Conservation (phyloP, 2,329 filamentous ascomycete genomes). For the Escovopsis sp. region DNA sequence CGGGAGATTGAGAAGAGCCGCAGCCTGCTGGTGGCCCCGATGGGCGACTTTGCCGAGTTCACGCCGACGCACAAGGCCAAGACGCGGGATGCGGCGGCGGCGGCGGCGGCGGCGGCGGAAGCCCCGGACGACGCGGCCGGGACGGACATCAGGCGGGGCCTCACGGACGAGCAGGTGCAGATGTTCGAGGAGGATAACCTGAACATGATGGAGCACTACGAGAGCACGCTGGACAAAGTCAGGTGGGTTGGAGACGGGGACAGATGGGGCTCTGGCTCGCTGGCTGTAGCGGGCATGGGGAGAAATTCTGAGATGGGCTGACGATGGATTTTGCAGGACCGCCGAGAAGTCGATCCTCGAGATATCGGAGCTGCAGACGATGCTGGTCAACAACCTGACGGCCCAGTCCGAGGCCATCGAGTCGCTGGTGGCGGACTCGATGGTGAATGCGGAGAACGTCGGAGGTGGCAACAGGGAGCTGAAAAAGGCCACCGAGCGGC, state of each 20-base stretch:
- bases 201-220: slow-evolving; percentile 84
- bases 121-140: no score
- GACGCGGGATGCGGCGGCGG: background rate
- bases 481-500: slow-evolving; percentile 61
- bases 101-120: background rate
- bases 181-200: slow-evolving; percentile 90
- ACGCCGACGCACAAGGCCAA: slow-evolving; percentile 8
- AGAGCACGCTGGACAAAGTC: slow-evolving; percentile 87
- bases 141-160: slow-evolving; percentile 27
- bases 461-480: slow-evolving; percentile 82
- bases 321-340: slow-evolving; percentile 36
- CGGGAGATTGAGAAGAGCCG: slow-evolving; percentile 81
- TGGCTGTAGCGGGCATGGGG: no score
- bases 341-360: slow-evolving; percentile 85
- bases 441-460: slow-evolving; percentile 71
- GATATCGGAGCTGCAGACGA: slow-evolving; percentile 82
- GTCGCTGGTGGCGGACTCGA: slow-evolving; percentile 72
- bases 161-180: slow-evolving; percentile 77
- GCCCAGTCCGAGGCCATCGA: slow-evolving; percentile 82
- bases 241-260: slow-evolving; percentile 42
- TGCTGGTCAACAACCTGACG: slow-evolving; percentile 72
- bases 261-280: no score
- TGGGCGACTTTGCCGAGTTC: slow-evolving; percentile 20
- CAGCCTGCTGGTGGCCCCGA: slow-evolving; percentile 45
- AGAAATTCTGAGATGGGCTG: background rate